These are phyloP conservation scores for Punctularia strigosozonata DNA, from an alignment of 768 basidiomycete species.

Conservation along the genomic window DNA sequence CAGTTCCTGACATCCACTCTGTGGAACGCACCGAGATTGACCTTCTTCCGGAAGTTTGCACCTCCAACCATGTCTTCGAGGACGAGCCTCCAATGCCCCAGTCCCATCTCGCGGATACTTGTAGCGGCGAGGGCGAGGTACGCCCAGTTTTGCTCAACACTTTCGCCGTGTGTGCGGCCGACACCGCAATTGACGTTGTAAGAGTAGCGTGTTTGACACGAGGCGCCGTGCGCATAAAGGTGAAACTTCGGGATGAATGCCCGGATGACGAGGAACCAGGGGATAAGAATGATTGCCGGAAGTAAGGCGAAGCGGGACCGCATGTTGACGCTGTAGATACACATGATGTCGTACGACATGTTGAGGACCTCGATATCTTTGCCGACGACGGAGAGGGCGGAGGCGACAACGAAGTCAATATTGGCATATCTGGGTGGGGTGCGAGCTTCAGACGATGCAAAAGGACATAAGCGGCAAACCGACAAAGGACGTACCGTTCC, in stretches of 20 bases:
- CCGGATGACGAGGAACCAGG: too few relatives aligned
- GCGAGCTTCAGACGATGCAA: too few relatives aligned
- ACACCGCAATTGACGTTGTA: constrained; percentile 18
- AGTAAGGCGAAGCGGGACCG: too few relatives aligned
- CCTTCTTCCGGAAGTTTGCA: background rate
- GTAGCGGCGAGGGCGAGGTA: constrained; percentile 4
- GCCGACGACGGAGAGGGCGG: too few relatives aligned
- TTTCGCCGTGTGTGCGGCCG: constrained; percentile 15
- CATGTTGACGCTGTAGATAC: constrained; percentile 18
- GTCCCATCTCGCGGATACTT: constrained; percentile 11
- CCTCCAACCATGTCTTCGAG: constrained; percentile 3
- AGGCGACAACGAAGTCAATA: too few relatives aligned
- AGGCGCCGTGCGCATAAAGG: constrained; percentile 15
- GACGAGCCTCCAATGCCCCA: constrained; percentile 19
- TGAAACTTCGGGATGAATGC: constrained; percentile 24
- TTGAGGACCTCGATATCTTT: too few relatives aligned
- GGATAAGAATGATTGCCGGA: too few relatives aligned
- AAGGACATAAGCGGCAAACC: too few relatives aligned
- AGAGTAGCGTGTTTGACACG: constrained; percentile 15
- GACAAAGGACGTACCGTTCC: constrained; percentile 15
- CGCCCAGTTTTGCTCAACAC: constrained; percentile 12
- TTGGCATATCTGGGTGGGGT: too few relatives aligned
- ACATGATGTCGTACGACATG: constrained; percentile 19
- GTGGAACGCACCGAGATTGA: too few relatives aligned
- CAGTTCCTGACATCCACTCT: too few relatives aligned